Evolutionary conservation across 192 early-diverging fungal genomes (phyloP).

Genomic region (Coemansia sp.): DNA sequence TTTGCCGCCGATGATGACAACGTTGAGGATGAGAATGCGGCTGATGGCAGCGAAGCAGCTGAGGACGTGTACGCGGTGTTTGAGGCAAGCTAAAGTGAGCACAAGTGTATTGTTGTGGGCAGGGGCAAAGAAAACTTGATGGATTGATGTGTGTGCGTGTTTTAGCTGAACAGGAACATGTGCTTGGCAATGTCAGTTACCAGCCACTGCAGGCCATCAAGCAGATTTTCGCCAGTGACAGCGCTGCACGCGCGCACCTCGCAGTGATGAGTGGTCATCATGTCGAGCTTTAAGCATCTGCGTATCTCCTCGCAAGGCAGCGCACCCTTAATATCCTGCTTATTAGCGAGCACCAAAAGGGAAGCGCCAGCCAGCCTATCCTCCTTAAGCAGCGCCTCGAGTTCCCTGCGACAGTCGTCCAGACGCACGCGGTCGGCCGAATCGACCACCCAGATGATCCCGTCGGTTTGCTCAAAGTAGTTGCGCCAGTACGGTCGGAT

Average conservation of each 20-base stretch:
- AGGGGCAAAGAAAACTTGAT: not conserved
- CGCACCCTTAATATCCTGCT: slow-evolving; percentile 92
- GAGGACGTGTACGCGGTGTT: slow-evolving; percentile 32
- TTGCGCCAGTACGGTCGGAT: slow-evolving; percentile 99
- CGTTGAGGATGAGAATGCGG: not conserved
- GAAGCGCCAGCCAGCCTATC: slow-evolving; percentile 93
- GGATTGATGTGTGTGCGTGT: no score
- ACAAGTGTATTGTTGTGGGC: slow-evolving; percentile 1
- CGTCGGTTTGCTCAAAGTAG: slow-evolving; percentile 99
- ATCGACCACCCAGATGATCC: slow-evolving; percentile 97
- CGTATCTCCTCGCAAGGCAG: slow-evolving; percentile 67
- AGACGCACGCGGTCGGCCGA: slow-evolving; percentile 82
- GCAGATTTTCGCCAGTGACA: slow-evolving; percentile 65
- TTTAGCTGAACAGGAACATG: slow-evolving; percentile 75
- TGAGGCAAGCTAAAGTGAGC: slow-evolving; percentile 13
- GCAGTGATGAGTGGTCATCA: slow-evolving; percentile 90
- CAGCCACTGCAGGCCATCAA: slow-evolving; percentile 93
- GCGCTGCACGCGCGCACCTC: slow-evolving; percentile 87
- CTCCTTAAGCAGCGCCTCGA: slow-evolving; percentile 77
- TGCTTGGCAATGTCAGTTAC: slow-evolving; percentile 84
- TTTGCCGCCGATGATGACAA: slow-evolving; percentile 14
- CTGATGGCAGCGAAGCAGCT: not conserved
- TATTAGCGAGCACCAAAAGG: slow-evolving; percentile 94
- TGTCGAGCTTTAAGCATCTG: slow-evolving; percentile 65
- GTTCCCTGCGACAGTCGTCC: slow-evolving; percentile 76